Base-by-base conservation (phyloP, 441 rosid genomes). In the Populus hybrid region DNA sequence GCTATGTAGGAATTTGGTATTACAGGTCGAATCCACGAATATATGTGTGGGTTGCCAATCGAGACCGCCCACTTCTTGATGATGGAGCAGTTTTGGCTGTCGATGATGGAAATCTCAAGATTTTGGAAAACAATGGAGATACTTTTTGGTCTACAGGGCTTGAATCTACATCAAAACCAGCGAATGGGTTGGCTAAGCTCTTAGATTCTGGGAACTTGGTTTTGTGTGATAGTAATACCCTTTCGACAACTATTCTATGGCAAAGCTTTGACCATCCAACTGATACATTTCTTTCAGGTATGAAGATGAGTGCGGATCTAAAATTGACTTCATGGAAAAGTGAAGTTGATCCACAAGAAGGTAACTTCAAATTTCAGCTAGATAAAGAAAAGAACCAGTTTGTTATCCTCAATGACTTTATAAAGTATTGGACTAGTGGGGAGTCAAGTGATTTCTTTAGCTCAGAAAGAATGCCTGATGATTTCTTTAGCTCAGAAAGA, bases 1-100 rank as follows among this genome's bases (percentile, higher is more conserved):
- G 86, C 34, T 88, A 86, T 7, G 19, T 85, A 1, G 89, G 89
- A 0, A 84, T 86, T 68, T 85, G 91, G 88, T 82, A 81, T 64
- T 50, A 70, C 53, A 42, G 32, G 32, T 30, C 35, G 30, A 10
- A 63, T 66, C 83, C 82, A 59, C 67, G 3, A 65, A 79, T 69
- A 12, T 42, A 83, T 21, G 82, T 86, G 12, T 88, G 88, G 91
- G 86, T 86, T 32, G 84, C 84, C 18, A 88, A 85, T 76, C 69
- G 84, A n/a, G 71, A 76, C 11, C 2, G 4, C 6, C 85, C 87
- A 16, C 61, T 88, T 57, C 0, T 10, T 5, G 70, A 59, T 19
- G 4, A 2, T 3, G 46, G 35, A 35, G 87, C 79, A 16, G 8
- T 12, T 77, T 36, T 79, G 14, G 32, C 30, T 26, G 26, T 79